These are phyloP conservation scores for Oryza meridionalis DNA, from an alignment of 176 grass and related monocot species.

Conservation along the genomic window DNA sequence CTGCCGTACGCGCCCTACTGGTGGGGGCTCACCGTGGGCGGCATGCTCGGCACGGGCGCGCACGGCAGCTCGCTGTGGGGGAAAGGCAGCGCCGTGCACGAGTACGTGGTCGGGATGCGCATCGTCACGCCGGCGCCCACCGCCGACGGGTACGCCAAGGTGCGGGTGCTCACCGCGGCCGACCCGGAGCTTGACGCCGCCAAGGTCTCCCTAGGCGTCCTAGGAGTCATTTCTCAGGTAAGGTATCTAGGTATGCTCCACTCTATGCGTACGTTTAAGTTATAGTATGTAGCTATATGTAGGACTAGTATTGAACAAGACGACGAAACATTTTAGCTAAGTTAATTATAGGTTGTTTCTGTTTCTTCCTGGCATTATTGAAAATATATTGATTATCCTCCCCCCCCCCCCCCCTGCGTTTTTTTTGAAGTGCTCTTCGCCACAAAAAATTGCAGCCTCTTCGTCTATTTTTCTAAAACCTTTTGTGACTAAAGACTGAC, in stretches of 20 bases:
- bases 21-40: slow-evolving; percentile 76
- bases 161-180: slow-evolving; percentile 38
- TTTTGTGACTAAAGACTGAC: neutral
- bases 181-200: slow-evolving; percentile 66
- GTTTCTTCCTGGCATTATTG: neutral
- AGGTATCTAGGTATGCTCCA: too few relatives aligned
- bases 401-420: neutral
- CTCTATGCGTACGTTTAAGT: too few relatives aligned
- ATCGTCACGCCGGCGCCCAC: slow-evolving; percentile 64
- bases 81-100: slow-evolving; percentile 79
- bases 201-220: slow-evolving; percentile 87
- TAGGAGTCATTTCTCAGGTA: slow-evolving; percentile 84
- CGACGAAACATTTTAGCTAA: too few relatives aligned
- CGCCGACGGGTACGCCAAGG: slow-evolving; percentile 51
- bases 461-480: neutral
- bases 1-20: slow-evolving; percentile 75
- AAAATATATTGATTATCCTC: neutral
- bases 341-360: too few relatives aligned
- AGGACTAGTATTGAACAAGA: too few relatives aligned
- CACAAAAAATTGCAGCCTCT: neutral
- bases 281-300: too few relatives aligned
- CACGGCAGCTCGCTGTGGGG: slow-evolving; percentile 84
- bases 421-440: neutral
- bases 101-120: slow-evolving; percentile 75
- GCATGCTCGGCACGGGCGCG: slow-evolving; percentile 69